A percentile compares a stretch with the other conserved stretches of the same genome.
Evolutionary conservation across 176 grass and related monocot species (phyloP).

Genomic region (Thinopyrum elongatum): DNA sequence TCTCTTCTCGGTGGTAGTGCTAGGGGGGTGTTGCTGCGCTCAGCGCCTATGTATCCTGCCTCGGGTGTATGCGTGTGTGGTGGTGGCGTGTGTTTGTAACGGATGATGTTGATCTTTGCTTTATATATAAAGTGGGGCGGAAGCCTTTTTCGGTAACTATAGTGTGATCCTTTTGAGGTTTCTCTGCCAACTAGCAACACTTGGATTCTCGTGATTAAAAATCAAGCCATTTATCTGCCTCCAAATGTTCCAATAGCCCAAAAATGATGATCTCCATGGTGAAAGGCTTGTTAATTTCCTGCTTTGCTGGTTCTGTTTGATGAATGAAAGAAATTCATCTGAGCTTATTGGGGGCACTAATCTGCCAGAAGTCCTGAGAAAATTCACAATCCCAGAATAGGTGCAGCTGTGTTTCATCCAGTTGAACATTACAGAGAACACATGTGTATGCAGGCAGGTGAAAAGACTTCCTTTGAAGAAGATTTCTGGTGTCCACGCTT

Average conservation of each 20-base stretch:
- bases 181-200: not conserved
- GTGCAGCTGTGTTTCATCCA: not conserved
- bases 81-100: too few relatives aligned
- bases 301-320: not conserved
- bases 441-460: not conserved
- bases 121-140: too few relatives aligned
- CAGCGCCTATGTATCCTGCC: too few relatives aligned
- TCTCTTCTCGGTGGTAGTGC: too few relatives aligned
- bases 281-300: too few relatives aligned
- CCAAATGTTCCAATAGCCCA: not conserved
- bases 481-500: not conserved
- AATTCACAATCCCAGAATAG: not conserved
- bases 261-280: not conserved
- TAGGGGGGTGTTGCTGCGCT: too few relatives aligned
- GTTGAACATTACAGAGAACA: not conserved
- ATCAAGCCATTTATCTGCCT: too few relatives aligned
- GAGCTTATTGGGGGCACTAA: too few relatives aligned
- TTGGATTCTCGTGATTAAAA: not conserved
- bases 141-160: too few relatives aligned
- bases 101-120: too few relatives aligned
- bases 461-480: not conserved
- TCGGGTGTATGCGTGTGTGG: too few relatives aligned
- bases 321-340: not conserved
- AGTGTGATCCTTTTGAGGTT: not conserved
- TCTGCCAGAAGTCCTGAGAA: not conserved